Conservation (phyloP, 1,139 yeast genomes). For the Geotrichum histeridarum region DNA sequence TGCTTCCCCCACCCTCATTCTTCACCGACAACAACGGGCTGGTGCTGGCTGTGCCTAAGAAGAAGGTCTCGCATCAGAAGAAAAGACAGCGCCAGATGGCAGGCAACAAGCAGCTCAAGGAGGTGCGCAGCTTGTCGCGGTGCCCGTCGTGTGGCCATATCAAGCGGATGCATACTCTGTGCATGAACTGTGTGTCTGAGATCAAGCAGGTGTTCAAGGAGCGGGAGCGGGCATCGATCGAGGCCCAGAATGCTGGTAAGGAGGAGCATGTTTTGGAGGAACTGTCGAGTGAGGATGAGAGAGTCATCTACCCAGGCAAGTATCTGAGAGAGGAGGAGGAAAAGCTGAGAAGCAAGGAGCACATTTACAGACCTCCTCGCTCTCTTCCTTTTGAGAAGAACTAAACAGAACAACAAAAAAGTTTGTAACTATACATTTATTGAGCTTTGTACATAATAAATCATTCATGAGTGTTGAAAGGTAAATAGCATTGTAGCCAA, state of each 20-base stretch:
- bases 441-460: conserved; percentile 12
- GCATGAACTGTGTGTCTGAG: conserved; percentile 88
- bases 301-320: conserved; percentile 73
- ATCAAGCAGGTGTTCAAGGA: conserved; percentile 69
- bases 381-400: conserved; percentile 48
- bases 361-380: conserved; percentile 58
- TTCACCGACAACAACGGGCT: conserved; percentile 48
- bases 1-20: conserved; percentile 15
- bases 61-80: conserved; percentile 81
- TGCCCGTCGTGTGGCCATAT: conserved; percentile 96
- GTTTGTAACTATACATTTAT: not conserved
- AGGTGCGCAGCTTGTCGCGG: conserved; percentile 69
- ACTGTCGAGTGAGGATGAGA: conserved; percentile 47
- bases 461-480: not conserved
- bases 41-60: conserved; percentile 84
- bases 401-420: not conserved
- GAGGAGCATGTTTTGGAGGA: conserved; percentile 45
- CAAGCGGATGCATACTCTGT: conserved; percentile 82
- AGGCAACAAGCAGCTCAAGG: conserved; percentile 73
- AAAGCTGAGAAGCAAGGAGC: conserved; percentile 54
- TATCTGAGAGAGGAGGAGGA: conserved; percentile 48
- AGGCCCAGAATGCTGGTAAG: conserved; percentile 22
- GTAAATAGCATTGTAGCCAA: too few species aligned
- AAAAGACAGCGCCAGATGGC: conserved; percentile 78
- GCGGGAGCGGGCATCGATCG: conserved; percentile 33